phyloP scores from a whole-genome alignment of 495 filamentous ascomycete species.

The Trypethelium eluteriae region DNA sequence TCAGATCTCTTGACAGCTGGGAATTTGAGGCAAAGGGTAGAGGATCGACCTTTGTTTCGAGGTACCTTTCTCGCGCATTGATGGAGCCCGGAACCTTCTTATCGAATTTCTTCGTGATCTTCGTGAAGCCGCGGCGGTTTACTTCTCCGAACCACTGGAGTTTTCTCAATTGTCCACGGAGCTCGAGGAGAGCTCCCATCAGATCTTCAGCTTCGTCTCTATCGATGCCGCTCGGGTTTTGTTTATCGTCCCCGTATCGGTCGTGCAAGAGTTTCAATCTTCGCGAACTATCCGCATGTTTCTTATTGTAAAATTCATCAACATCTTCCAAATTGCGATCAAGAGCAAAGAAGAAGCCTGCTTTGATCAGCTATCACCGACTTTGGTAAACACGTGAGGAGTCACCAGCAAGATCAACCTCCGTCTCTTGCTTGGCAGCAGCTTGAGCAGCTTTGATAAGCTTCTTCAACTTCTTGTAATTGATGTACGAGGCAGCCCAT shows the following conservation, averaged over 20 bases:
- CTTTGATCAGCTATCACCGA: slow-evolving; percentile 27
- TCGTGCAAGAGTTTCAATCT: slow-evolving; percentile 77
- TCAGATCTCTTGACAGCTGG: slow-evolving; percentile 56
- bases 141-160: slow-evolving; percentile 97
- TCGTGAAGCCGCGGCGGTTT: slow-evolving; percentile 87
- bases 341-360: slow-evolving; percentile 89
- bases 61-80: slow-evolving; percentile 69
- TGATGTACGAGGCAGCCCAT: slow-evolving; percentile 87
- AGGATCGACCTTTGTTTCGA: slow-evolving; percentile 79
- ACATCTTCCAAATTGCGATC: slow-evolving; percentile 96
- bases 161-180: slow-evolving; percentile 78
- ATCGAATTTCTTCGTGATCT: slow-evolving; percentile 96
- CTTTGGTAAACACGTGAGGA: slow-evolving; percentile 10
- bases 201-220: slow-evolving; percentile 81
- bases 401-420: slow-evolving; percentile 63
- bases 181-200: slow-evolving; percentile 77
- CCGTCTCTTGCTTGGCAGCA: slow-evolving; percentile 55
- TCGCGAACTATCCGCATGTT: slow-evolving; percentile 71
- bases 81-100: slow-evolving; percentile 66
- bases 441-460: slow-evolving; percentile 71
- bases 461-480: slow-evolving; percentile 94
- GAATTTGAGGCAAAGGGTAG: slow-evolving; percentile 74
- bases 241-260: slow-evolving; percentile 61
- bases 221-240: slow-evolving; percentile 47
- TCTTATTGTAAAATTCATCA: slow-evolving; percentile 92